Evolutionary conservation across 2,329 filamentous ascomycete species (phyloP).

Genomic region (Sporothrix globosa): DNA sequence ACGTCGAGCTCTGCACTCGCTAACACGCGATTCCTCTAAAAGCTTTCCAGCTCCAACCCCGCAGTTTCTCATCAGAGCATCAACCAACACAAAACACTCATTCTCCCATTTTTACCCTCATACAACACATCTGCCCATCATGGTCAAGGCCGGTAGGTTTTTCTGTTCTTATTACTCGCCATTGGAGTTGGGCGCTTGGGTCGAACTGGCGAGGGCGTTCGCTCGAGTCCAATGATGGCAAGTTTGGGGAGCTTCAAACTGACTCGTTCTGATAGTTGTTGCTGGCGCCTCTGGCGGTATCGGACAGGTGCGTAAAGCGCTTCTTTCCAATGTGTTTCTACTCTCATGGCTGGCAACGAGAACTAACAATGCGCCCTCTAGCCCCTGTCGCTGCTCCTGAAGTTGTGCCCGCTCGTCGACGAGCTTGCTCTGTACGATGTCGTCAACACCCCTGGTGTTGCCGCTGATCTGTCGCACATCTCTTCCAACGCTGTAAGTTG

Average conservation of each 20-base stretch:
- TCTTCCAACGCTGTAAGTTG: slow-evolving; percentile 75
- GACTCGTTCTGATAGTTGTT: slow-evolving; percentile 62
- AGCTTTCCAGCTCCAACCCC: slow-evolving; percentile 38
- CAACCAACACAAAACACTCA: slow-evolving; percentile 21
- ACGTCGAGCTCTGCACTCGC: slow-evolving; percentile 4
- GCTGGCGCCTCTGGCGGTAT: slow-evolving; percentile 98
- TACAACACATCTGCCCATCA: slow-evolving; percentile 39
- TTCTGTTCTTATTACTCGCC: slow-evolving; percentile 2
- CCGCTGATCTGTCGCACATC: slow-evolving; percentile 96
- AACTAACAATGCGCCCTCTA: slow-evolving; percentile 47
- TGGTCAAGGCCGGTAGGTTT: slow-evolving; percentile 47
- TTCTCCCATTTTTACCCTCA: slow-evolving; percentile 27
- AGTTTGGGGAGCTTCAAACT: neutral
- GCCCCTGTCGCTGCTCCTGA: slow-evolving; percentile 95
- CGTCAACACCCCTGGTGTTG: slow-evolving; percentile 96
- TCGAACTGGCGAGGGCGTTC: neutral
- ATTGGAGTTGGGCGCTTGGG: neutral
- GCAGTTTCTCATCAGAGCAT: slow-evolving; percentile 29
- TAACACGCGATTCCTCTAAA: slow-evolving; percentile 19
- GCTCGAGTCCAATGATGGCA: neutral
- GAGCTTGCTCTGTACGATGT: slow-evolving; percentile 99
- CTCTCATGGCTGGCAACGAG: neutral
- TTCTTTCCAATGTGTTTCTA: neutral
- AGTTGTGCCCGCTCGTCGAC: slow-evolving; percentile 83
- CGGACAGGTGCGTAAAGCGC: slow-evolving; percentile 74